Percentiles rank a stretch among this genome's conserved stretches.
Evolutionary conservation across 2,329 filamentous ascomycete species (phyloP).

Genomic region (Neocucurbitaria cava): DNA sequence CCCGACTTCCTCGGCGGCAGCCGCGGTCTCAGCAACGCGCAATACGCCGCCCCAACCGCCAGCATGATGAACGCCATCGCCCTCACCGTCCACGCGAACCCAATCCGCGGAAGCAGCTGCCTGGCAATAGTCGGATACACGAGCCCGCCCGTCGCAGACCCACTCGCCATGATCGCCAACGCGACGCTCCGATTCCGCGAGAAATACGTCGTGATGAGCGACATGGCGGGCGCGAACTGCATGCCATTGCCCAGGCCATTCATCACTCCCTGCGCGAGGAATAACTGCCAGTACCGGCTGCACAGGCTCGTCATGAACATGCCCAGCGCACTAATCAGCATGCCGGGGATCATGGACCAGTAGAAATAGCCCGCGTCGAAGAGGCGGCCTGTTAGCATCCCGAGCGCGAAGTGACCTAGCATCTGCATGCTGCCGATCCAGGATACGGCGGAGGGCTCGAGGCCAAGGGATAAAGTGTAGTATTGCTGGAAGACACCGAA

Average conservation of each 20-base stretch:
- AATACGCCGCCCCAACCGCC: conserved; percentile 46
- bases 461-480: conserved; percentile 38
- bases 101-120: conserved; percentile 64
- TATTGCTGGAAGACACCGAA: conserved; percentile 49
- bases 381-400: conserved; percentile 59
- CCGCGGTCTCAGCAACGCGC: conserved; percentile 50
- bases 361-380: conserved; percentile 62
- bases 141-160: conserved; percentile 67
- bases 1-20: conserved; percentile 54
- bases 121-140: conserved; percentile 65
- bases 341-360: conserved; percentile 52
- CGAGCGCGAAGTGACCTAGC: conserved; percentile 59
- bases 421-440: conserved; percentile 62
- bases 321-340: conserved; percentile 53
- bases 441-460: conserved; percentile 54
- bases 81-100: conserved; percentile 71
- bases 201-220: conserved; percentile 62
- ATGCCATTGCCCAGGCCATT: conserved; percentile 44
- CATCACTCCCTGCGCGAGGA: conserved; percentile 46
- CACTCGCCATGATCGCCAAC: conserved; percentile 65
- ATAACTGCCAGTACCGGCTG: conserved; percentile 58
- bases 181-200: conserved; percentile 65
- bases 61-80: conserved; percentile 67
- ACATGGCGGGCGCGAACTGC: conserved; percentile 43
- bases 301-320: conserved; percentile 62